Evolutionary conservation across 176 grass and related monocot species (phyloP).

Genomic region (Elaeis guineensis): DNA sequence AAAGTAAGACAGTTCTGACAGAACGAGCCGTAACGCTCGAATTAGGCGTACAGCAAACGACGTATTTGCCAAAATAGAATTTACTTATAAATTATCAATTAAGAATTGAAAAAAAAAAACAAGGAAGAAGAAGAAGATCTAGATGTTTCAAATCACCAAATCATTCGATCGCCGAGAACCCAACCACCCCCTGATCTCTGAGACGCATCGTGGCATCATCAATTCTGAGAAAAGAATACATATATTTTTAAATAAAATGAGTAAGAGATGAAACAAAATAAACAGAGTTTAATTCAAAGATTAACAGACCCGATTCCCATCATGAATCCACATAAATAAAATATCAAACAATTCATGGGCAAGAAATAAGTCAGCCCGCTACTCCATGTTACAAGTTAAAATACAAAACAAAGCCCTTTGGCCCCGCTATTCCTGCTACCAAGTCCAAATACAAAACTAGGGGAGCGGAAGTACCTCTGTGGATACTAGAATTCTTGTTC

Average conservation of each 20-base stretch:
- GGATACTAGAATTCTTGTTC: too few relatives aligned
- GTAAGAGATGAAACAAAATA: neutral
- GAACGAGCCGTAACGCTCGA: too few relatives aligned
- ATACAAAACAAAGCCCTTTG: too few relatives aligned
- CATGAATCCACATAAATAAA: neutral
- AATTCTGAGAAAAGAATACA: neutral
- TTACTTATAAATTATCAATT: neutral
- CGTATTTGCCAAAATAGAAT: neutral
- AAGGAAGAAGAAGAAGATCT: neutral
- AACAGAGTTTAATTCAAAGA: too few relatives aligned
- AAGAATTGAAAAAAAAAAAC: neutral
- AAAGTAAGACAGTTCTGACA: too few relatives aligned
- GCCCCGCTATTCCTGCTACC: too few relatives aligned
- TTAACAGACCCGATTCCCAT: neutral
- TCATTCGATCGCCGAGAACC: neutral
- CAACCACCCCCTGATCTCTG: neutral
- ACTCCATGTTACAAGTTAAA: too few relatives aligned
- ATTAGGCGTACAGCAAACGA: too few relatives aligned
- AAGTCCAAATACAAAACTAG: too few relatives aligned
- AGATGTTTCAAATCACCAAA: conserved; percentile 6
- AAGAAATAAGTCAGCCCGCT: neutral
- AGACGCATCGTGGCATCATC: conserved; percentile 3
- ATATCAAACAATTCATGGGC: neutral
- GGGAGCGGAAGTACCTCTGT: too few relatives aligned
- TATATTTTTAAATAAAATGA: too few relatives aligned